Conservation (phyloP, 2,329 filamentous ascomycete species). For the Aspergillus sp. region DNA sequence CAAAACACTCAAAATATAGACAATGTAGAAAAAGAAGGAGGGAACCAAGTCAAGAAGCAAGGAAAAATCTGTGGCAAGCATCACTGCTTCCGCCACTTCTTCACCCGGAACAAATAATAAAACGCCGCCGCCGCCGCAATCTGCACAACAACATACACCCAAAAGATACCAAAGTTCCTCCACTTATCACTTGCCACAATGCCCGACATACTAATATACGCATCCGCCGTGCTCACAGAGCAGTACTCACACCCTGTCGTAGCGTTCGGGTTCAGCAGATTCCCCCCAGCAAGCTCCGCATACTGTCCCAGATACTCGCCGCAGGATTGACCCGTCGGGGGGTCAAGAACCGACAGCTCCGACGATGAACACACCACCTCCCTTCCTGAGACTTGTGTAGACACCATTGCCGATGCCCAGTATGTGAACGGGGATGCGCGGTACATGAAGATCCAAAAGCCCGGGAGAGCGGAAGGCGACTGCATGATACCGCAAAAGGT, state of each 20-base stretch:
- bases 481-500: constrained; percentile 20
- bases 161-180: constrained; percentile 12
- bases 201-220: not conserved
- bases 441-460: constrained; percentile 21
- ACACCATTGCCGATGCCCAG: constrained; percentile 23
- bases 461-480: constrained; percentile 11
- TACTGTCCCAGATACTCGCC: constrained; percentile 10
- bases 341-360: constrained; percentile 4
- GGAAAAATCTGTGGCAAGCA: too few species aligned
- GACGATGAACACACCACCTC: constrained; percentile 5
- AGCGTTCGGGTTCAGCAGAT: constrained; percentile 2
- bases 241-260: constrained; percentile 9
- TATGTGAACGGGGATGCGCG: constrained; percentile 21
- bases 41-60: too few species aligned
- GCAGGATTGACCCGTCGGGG: constrained; percentile 7
- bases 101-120: constrained; percentile 5
- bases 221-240: not conserved
- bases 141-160: constrained; percentile 31
- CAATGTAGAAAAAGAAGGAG: too few species aligned
- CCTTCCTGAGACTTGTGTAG: not conserved
- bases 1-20: too few species aligned
- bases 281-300: constrained; percentile 1
- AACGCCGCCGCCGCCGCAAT: constrained; percentile 21
- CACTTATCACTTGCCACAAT: not conserved
- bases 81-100: not conserved